Evolutionary conservation across 23 red algal species (phyloP), one percentile per base, ranked within the genome.

Genomic region (Chondrus crispus): DNA sequence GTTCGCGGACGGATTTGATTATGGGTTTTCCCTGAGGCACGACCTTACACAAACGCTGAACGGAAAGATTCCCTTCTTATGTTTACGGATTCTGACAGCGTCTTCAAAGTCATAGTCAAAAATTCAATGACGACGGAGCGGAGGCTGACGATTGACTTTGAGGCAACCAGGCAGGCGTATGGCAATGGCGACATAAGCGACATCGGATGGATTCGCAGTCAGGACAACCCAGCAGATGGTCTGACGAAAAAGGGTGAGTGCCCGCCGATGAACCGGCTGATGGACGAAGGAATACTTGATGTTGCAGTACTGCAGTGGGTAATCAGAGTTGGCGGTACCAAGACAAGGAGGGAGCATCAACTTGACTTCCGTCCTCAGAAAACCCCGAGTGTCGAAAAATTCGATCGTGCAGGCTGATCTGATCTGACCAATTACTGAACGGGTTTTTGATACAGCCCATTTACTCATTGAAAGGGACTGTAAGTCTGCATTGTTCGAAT

Each of bases 111-210:
- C 2, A 66, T 93, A 2, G 37, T 64, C 22, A 52, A 66, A 52
- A 49, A 30, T 26, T 69, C 62, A 46, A 28, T 54, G 20, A 84
- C 90, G 5, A 85, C 75, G 18, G 78, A 93, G 63, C 60, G 69
- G n/a, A 78, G 63, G 8, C 80, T 93, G 11, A 84, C 85, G 80
- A 76, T 93, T 2, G 90, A 93, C 40, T 33, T 93, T 10, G 46
- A 51, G 33, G 64, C 62, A 28, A 78, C 76, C 5, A 82, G 75
- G 22, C 54, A 93, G 36, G 75, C 89, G 12, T 93, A 82, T 60
- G 40, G 26, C 4, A 52, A 69, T 5, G 45, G 48, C 22, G 89
- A 93, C 52, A 93, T 93, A 51, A 41, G 3, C 28, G 69, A 93
- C 39, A 68, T 93, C 30, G 79, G 90, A 6, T 62, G 39, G 62